Evolutionary conservation across 345 rosid species (phyloP), one percentile per base, ranked within the genome.

Genomic region (Brassica nigra): DNA sequence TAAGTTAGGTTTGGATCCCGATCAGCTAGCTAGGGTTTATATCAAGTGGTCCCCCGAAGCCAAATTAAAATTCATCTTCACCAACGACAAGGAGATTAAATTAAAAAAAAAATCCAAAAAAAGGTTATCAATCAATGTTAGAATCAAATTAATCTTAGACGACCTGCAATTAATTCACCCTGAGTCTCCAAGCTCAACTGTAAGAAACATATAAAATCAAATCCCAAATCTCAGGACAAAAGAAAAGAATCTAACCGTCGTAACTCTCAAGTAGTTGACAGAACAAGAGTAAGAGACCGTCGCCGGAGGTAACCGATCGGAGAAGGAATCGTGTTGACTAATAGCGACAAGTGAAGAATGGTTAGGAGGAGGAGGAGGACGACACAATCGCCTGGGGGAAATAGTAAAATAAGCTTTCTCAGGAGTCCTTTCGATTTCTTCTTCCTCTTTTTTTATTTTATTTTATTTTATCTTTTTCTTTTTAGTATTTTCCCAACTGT

Each of bases 1-100:
- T 9, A n/a, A 67, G 70, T 73, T 79, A 74, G 78, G 82, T 79
- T 61, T 62, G 70, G 62, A 79, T 79, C 65, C 69, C 82, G 62
- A 79, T 73, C 74, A 79, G 76, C 65, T 76, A 4, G 30, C 39
- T 62, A 62, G 68, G 62, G 68, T 76, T 66, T 59, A 23, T 18
- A 16, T 37, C 67, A 47, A 79, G 55, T 44, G 78, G 82, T 73
- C 78, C 82, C 82, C 76, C 37, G 1, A 70, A 33, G n/a, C 33
- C 74, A 61, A 61, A 68, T 69, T 52, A 52, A 30, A 76, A 69
- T 61, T 31, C 74, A 69, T 61, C 74, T 30, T 14, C 5, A 52
- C 57, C 16, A 52, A 34, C 39, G 39, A 34, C 39, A 34, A 5
- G 39, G 39, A 5, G 5, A 4, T 31, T 31, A 31, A 23, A 23